These are phyloP conservation scores for Hypoxylon perforatum DNA, from an alignment of 495 filamentous ascomycete genomes.

Conservation along the genomic window DNA sequence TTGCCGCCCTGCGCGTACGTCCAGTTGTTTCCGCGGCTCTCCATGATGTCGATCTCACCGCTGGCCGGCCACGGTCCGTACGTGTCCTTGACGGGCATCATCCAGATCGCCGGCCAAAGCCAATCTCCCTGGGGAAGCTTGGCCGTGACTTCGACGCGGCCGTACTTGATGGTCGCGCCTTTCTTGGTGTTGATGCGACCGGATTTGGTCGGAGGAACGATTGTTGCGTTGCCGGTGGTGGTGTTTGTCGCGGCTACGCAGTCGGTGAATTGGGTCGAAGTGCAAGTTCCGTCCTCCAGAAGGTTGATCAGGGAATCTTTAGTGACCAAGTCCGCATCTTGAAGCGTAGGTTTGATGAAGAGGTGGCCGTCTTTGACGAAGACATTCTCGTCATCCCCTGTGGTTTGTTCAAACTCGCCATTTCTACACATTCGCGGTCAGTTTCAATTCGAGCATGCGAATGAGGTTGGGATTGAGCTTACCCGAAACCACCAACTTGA, in stretches of 20 bases:
- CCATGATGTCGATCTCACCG: slow-evolving; percentile 88
- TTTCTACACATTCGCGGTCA: slow-evolving; percentile 64
- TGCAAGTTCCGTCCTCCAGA: slow-evolving; percentile 71
- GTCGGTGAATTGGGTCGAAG: slow-evolving; percentile 62
- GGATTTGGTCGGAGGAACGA: slow-evolving; percentile 82
- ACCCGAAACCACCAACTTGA: slow-evolving; percentile 87
- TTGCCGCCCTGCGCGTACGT: slow-evolving; percentile 79
- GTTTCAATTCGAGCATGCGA: background rate
- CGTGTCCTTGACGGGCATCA: slow-evolving; percentile 77
- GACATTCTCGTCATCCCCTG: slow-evolving; percentile 74
- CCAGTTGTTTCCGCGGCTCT: slow-evolving; percentile 83
- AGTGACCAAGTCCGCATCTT: slow-evolving; percentile 71
- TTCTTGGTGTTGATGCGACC: slow-evolving; percentile 79
- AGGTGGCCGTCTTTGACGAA: slow-evolving; percentile 76
- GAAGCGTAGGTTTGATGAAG: slow-evolving; percentile 80
- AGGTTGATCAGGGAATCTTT: slow-evolving; percentile 74
- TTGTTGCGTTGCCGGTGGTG: slow-evolving; percentile 75
- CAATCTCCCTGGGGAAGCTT: slow-evolving; percentile 81
- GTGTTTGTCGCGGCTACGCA: slow-evolving; percentile 72
- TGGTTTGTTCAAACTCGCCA: slow-evolving; percentile 83
- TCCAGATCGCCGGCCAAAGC: slow-evolving; percentile 94
- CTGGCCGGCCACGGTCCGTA: slow-evolving; percentile 84
- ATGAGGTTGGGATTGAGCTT: slow-evolving; percentile 36
- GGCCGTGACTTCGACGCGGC: slow-evolving; percentile 82
- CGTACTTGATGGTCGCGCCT: slow-evolving; percentile 79